Conservation (phyloP, 805 yeast genomes). For the Teunomyces funiuensis region DNA sequence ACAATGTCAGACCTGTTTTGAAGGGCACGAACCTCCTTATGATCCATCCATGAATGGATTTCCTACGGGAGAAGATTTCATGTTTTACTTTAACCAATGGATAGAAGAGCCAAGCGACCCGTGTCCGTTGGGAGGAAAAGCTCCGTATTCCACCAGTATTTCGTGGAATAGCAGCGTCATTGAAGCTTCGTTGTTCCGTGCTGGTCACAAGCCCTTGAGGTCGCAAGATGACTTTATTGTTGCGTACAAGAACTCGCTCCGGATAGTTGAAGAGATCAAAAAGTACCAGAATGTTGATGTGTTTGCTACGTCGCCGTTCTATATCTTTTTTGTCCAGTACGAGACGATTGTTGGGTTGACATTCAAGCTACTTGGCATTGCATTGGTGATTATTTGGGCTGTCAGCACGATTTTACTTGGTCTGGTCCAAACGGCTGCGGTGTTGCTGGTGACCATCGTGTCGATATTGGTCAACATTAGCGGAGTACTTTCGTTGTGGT, state of each 20-base stretch:
- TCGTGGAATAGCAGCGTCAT: conserved; percentile 44
- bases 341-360: conserved; percentile 62
- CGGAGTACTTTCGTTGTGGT: conserved; percentile 76
- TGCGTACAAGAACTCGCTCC: conserved; percentile 70
- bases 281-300: conserved; percentile 45
- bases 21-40: conserved; percentile 59
- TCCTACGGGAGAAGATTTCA: conserved; percentile 71
- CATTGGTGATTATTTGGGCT: conserved; percentile 50
- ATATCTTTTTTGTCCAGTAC: conserved; percentile 90
- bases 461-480: conserved; percentile 72
- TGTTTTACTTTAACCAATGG: conserved; percentile 77
- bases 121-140: conserved; percentile 94
- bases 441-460: conserved; percentile 57
- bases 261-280: conserved; percentile 61
- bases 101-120: conserved; percentile 80
- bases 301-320: conserved; percentile 91
- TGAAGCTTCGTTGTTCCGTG: conserved; percentile 67
- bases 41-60: conserved; percentile 75
- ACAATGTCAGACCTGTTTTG: conserved; percentile 73
- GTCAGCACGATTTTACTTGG: conserved; percentile 64
- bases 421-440: conserved; percentile 56
- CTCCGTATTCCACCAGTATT: conserved; percentile 74
- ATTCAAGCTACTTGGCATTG: conserved; percentile 50
- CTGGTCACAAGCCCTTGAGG: conserved; percentile 74
- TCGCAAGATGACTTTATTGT: conserved; percentile 82